A percentile compares a stretch with the other conserved stretches of the same genome.
These are phyloP conservation scores for Capronia coronata DNA, from an alignment of 2,329 filamentous ascomycete genomes.

Conservation along the genomic window DNA sequence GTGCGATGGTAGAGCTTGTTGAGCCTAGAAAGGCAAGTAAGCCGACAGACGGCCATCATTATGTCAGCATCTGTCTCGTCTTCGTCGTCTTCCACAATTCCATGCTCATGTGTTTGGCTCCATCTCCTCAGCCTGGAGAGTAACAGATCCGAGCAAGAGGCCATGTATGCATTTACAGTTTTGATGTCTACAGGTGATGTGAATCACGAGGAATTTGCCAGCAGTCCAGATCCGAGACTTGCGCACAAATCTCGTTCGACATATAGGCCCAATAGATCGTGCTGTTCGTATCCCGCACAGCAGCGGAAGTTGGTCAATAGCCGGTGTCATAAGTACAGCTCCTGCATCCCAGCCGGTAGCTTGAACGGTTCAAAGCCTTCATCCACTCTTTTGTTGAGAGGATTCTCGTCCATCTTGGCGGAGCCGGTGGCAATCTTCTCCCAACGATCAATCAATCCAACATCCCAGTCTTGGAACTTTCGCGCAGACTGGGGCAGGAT, in stretches of 20 bases:
- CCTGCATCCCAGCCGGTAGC: slow-evolving; percentile 19
- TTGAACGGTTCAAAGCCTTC: slow-evolving; percentile 23
- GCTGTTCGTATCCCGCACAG: too few species aligned
- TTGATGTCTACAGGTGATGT: too few species aligned
- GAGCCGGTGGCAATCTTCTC: slow-evolving; percentile 25
- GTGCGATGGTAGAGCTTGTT: neutral
- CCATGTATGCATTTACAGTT: too few species aligned
- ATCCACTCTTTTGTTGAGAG: slow-evolving; percentile 24
- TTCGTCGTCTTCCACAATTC: too few species aligned
- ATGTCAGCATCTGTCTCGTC: too few species aligned
- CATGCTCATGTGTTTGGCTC: too few species aligned
- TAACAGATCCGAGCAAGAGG: too few species aligned
- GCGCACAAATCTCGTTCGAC: too few species aligned
- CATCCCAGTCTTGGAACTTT: slow-evolving; percentile 50
- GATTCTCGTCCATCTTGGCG: slow-evolving; percentile 26
- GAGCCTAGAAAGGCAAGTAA: slow-evolving; percentile 1
- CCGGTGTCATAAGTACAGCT: slow-evolving; percentile 16
- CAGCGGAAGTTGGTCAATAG: neutral
- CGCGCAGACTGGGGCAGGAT: slow-evolving; percentile 47
- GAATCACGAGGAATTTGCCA: too few species aligned
- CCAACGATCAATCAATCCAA: slow-evolving; percentile 48
- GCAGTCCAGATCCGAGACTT: too few species aligned
- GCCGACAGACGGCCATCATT: neutral
- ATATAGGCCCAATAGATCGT: too few species aligned
- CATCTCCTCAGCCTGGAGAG: too few species aligned